A percentile compares a stretch with the other conserved stretches of the same genome.
These are phyloP conservation scores for Zygosaccharomyces pseudobailii DNA, from an alignment of 1,139 yeast species.

Conservation along the genomic window DNA sequence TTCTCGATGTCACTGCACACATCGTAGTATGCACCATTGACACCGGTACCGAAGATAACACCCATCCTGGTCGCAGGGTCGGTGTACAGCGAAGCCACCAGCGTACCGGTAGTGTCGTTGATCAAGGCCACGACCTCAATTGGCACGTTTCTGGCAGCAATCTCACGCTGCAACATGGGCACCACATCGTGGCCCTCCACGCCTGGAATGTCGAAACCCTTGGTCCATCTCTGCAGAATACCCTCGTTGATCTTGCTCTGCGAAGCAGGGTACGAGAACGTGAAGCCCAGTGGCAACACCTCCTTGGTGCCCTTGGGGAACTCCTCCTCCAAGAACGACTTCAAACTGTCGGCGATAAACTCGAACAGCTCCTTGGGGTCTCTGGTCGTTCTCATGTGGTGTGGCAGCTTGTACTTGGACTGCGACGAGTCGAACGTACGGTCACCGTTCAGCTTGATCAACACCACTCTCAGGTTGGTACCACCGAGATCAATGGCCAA, in stretches of 20 bases:
- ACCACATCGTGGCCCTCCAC: slow-evolving; percentile 96
- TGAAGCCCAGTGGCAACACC: slow-evolving; percentile 79
- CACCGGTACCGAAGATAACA: slow-evolving; percentile 94
- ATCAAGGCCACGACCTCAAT: slow-evolving; percentile 86
- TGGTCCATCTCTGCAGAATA: slow-evolving; percentile 92
- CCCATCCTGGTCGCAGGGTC: slow-evolving; percentile 92
- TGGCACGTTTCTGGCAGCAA: slow-evolving; percentile 62
- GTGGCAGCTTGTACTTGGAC: slow-evolving; percentile 75
- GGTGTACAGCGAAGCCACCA: slow-evolving; percentile 91
- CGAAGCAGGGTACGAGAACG: slow-evolving; percentile 89
- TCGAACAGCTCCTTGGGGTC: slow-evolving; percentile 71
- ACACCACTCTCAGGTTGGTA: slow-evolving; percentile 85
- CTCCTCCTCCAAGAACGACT: slow-evolving; percentile 54
- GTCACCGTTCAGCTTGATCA: slow-evolving; percentile 74
- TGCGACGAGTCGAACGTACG: slow-evolving; percentile 77
- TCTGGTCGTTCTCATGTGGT: slow-evolving; percentile 66
- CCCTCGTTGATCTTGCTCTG: slow-evolving; percentile 84
- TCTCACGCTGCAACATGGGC: slow-evolving; percentile 78
- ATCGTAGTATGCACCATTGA: slow-evolving; percentile 96
- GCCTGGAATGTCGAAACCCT: slow-evolving; percentile 90
- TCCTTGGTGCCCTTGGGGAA: slow-evolving; percentile 54
- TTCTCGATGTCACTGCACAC: slow-evolving; percentile 70
- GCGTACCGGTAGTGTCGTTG: slow-evolving; percentile 96
- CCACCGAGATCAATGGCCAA: slow-evolving; percentile 96
- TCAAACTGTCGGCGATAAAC: slow-evolving; percentile 80